These are phyloP conservation scores for Crataegus laevigata DNA, from an alignment of 306 rosid species.

Conservation along the genomic window DNA sequence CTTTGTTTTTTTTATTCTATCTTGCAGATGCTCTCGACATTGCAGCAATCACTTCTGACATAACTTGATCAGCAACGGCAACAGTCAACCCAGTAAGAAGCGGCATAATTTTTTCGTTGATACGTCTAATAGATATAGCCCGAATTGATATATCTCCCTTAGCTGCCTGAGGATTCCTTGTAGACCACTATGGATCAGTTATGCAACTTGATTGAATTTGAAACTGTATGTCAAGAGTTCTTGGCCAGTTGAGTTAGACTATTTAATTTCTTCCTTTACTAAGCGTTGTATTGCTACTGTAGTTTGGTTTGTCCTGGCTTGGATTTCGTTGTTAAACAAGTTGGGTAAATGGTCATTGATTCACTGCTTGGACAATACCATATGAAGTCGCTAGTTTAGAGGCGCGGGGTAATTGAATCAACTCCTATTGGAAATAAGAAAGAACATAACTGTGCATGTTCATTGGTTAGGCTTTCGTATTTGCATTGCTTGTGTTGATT, in stretches of 20 bases:
- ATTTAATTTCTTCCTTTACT: not conserved
- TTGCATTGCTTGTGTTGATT: not conserved
- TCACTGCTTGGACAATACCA: not conserved
- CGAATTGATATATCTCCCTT: not conserved
- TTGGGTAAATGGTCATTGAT: not conserved
- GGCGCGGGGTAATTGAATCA: not conserved
- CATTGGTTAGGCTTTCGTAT: not conserved
- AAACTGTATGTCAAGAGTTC: slow-evolving; percentile 1
- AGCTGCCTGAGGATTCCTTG: not conserved
- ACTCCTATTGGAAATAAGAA: not conserved
- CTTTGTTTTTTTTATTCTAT: not conserved
- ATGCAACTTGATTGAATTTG: not conserved
- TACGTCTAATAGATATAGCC: not conserved
- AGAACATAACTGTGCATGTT: not conserved
- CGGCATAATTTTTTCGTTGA: slow-evolving; percentile 13
- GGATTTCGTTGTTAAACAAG: not conserved
- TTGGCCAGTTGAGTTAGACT: not conserved
- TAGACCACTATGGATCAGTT: not conserved
- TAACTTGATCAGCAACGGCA: slow-evolving; percentile 52
- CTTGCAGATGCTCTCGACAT: slow-evolving; percentile 56
- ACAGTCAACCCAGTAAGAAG: slow-evolving; percentile 68
- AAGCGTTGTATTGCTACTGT: not conserved
- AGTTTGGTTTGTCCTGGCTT: not conserved
- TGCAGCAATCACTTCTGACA: slow-evolving; percentile 58
- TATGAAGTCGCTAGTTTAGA: not conserved